phyloP scores from a whole-genome alignment of 148 eudicot genomes.

The Camellia sinensis region DNA sequence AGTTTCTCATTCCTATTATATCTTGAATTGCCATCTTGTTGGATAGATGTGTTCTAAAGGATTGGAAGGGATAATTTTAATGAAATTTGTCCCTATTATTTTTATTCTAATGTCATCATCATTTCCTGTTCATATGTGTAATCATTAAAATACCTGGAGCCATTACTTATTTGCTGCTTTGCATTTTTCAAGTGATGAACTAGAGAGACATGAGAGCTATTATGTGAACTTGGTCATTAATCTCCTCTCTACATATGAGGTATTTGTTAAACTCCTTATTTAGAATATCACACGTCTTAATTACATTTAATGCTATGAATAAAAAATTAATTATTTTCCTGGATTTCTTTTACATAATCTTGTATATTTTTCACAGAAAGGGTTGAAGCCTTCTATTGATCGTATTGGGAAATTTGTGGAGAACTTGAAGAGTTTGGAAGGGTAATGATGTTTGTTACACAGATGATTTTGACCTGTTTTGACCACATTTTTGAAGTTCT shows the following conservation, averaged over 20 bases:
- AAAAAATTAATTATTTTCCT: not conserved
- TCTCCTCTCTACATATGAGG: constrained; percentile 84
- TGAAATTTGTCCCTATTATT: not conserved
- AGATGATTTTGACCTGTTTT: not conserved
- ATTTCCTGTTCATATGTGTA: not conserved
- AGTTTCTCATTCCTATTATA: not conserved
- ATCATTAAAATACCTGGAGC: not conserved
- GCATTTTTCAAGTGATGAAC: constrained; percentile 60
- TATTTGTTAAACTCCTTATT: constrained; percentile 20
- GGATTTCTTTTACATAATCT: not conserved
- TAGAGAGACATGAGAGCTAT: constrained; percentile 76
- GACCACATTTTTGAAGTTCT: constrained; percentile 8
- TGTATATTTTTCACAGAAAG: constrained; percentile 51
- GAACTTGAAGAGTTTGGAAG: constrained; percentile 70
- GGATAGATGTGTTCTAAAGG: not conserved
- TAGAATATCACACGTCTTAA: constrained; percentile 1
- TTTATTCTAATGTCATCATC: not conserved
- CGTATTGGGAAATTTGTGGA: constrained; percentile 72
- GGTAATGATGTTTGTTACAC: constrained; percentile 41
- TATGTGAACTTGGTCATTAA: constrained; percentile 64
- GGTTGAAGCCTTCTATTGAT: constrained; percentile 74
- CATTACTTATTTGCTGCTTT: constrained; percentile 15
- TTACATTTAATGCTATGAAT: not conserved
- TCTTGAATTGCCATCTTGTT: not conserved
- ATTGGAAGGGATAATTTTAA: not conserved